These are phyloP conservation scores for Sphaerosporella brunnea DNA, from an alignment of 495 filamentous ascomycete genomes.

Conservation along the genomic window DNA sequence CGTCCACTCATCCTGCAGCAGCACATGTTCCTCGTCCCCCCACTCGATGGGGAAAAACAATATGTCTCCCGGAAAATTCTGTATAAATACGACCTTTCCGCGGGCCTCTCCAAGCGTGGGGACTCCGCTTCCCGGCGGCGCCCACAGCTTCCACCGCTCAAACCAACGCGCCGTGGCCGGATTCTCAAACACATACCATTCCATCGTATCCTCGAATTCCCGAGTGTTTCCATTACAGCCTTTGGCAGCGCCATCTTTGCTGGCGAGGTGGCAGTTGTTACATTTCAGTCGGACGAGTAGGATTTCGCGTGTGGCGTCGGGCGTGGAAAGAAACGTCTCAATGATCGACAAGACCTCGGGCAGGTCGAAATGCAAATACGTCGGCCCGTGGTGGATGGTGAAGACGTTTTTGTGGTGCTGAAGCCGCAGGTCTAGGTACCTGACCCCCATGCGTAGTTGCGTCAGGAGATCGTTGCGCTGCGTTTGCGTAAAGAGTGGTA, in stretches of 20 bases:
- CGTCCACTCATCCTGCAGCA: slow-evolving; percentile 12
- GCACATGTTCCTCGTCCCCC: neutral
- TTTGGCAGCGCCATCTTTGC: neutral
- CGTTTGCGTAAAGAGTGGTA: slow-evolving; percentile 11
- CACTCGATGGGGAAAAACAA: slow-evolving; percentile 1
- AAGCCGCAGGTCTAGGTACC: slow-evolving; percentile 25
- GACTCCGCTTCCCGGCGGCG: slow-evolving; percentile 3
- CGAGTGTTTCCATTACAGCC: neutral
- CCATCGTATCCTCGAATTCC: neutral
- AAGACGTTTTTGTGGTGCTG: slow-evolving; percentile 27
- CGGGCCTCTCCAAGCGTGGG: slow-evolving; percentile 23
- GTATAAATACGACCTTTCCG: slow-evolving; percentile 22
- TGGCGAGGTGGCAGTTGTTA: neutral
- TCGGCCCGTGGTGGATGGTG: slow-evolving; percentile 24
- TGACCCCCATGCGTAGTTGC: slow-evolving; percentile 22
- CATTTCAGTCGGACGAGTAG: neutral
- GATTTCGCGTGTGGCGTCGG: neutral
- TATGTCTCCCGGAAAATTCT: slow-evolving; percentile 21
- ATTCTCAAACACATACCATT: neutral
- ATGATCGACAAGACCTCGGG: slow-evolving; percentile 16
- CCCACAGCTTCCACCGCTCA: neutral
- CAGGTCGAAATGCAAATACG: slow-evolving; percentile 20
- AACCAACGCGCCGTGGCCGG: neutral
- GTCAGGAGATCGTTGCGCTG: slow-evolving; percentile 18
- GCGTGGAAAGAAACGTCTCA: slow-evolving; percentile 7